Evolutionary conservation across 2,329 filamentous ascomycete genomes (phyloP).

Genomic region (Beauveria caledonica): DNA sequence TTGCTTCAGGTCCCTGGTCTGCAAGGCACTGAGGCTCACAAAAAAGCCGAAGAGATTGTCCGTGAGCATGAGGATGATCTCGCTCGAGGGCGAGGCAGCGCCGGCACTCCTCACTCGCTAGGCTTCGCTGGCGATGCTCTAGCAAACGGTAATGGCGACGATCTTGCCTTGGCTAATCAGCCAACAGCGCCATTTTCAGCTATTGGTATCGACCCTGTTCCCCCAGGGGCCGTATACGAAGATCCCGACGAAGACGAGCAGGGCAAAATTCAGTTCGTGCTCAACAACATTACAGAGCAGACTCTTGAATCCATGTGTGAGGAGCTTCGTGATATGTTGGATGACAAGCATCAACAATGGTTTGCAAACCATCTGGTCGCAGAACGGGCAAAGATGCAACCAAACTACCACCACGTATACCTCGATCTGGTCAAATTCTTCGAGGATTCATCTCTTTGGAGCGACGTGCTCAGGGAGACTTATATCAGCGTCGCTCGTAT

Average conservation of each 20-base stretch:
- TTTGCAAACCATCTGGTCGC: slow-evolving; percentile 93
- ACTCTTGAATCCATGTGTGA: slow-evolving; percentile 78
- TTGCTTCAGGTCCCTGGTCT: slow-evolving; percentile 75
- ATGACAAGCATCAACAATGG: slow-evolving; percentile 84
- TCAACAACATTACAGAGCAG: slow-evolving; percentile 91
- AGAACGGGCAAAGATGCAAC: slow-evolving; percentile 92
- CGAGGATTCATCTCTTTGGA: slow-evolving; percentile 69
- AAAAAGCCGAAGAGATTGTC: slow-evolving; percentile 73
- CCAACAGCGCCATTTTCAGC: slow-evolving; percentile 66
- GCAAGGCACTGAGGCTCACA: slow-evolving; percentile 75
- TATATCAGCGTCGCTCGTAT: slow-evolving; percentile 79
- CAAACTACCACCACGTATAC: slow-evolving; percentile 92
- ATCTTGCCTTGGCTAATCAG: slow-evolving; percentile 49
- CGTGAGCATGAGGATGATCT: slow-evolving; percentile 57
- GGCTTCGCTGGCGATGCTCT: slow-evolving; percentile 39
- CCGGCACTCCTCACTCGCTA: slow-evolving; percentile 29
- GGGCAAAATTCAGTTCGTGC: slow-evolving; percentile 87
- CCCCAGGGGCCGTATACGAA: slow-evolving; percentile 58
- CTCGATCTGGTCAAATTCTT: slow-evolving; percentile 81
- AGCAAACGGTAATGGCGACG: slow-evolving; percentile 64
- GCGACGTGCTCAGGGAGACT: slow-evolving; percentile 86
- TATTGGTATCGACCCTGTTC: slow-evolving; percentile 65
- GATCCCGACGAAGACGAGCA: slow-evolving; percentile 79
- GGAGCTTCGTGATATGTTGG: slow-evolving; percentile 71
- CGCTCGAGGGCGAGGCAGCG: slow-evolving; percentile 46